phyloP scores from a whole-genome alignment of 768 basidiomycete genomes.

The Pleurotus ostreatus region DNA sequence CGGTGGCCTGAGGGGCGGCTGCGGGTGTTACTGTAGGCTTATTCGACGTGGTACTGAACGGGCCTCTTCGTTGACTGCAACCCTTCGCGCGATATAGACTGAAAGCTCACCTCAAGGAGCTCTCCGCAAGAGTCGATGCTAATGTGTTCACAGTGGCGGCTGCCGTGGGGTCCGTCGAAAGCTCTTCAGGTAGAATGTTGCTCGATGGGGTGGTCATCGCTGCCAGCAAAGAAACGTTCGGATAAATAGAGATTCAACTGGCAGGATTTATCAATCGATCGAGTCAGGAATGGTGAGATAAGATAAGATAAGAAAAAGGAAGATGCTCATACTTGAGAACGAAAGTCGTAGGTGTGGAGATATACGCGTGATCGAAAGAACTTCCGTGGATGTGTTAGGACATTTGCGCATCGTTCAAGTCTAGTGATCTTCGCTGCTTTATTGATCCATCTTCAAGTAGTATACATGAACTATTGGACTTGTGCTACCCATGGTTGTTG shows the following conservation, averaged over 20 bases:
- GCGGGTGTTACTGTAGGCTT: not conserved
- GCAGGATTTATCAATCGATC: not conserved
- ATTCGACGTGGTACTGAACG: not conserved
- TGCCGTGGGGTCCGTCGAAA: not conserved
- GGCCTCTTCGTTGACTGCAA: slow-evolving; percentile 1
- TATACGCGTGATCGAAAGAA: no score
- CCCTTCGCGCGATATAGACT: not conserved
- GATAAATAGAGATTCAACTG: not conserved
- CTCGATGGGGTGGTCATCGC: not conserved
- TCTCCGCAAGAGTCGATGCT: slow-evolving; percentile 2
- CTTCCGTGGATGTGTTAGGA: no score
- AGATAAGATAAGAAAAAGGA: not conserved
- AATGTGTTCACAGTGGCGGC: not conserved
- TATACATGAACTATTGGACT: no score
- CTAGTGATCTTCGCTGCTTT: no score
- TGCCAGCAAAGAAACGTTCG: slow-evolving; percentile 2
- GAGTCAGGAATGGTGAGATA: slow-evolving; percentile 1
- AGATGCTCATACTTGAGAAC: no score
- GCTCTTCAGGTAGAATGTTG: not conserved
- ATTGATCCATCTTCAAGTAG: no score
- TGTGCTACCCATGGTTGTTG: no score
- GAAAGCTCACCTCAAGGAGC: slow-evolving; percentile 11
- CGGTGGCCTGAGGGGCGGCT: not conserved
- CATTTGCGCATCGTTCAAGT: no score
- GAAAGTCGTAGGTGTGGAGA: no score